Evolutionary conservation across 345 rosid species (phyloP), one percentile per base, ranked within the genome.

Genomic region (Camelina laxa): DNA sequence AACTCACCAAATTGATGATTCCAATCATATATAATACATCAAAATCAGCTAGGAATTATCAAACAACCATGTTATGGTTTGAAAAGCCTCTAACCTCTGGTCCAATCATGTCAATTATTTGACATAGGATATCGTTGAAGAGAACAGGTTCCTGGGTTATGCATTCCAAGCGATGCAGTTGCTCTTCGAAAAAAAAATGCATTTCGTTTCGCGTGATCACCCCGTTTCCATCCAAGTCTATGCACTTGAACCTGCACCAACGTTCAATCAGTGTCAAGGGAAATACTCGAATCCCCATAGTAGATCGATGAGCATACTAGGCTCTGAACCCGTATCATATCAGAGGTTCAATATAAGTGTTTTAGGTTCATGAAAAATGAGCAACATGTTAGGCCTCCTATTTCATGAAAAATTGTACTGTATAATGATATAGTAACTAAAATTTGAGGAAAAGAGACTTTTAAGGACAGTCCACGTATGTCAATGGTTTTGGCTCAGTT

Each of bases 221-320:
- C 73, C 91, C 95, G 77, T 91, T 86, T 66, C 81, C 94, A 83
- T 87, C 95, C 84, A 91, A 86, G 80, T 91, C 94, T 70, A 89
- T 76, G 74, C 89, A 91, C 71, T 84, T 91, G 80, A 91, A 87
- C 97, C 94, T 91, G 78, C 50, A 49, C 69, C 55, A 44, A 54
- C 35, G 62, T n/a, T 31, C 20, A 5, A 31, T 30, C 44, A 10
- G 58, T 49, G 35, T 30, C 58, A 31, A 47, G 55, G 4, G 24
- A 22, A 9, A 15, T 47, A 39, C 30, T 2, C 50, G 1, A 13
- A 16, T 9, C 12, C 30, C 55, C 22, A 8, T 48, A 17, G 12
- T 48, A 48, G 22, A 48, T 48, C 8, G 6, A 48, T 48, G 22
- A 48, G 22, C 22, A 8, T 48, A 17, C 22, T 17, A 7, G 51